Base-by-base conservation (phyloP, 768 basidiomycete genomes). In the Leccinum rimulosum region DNA sequence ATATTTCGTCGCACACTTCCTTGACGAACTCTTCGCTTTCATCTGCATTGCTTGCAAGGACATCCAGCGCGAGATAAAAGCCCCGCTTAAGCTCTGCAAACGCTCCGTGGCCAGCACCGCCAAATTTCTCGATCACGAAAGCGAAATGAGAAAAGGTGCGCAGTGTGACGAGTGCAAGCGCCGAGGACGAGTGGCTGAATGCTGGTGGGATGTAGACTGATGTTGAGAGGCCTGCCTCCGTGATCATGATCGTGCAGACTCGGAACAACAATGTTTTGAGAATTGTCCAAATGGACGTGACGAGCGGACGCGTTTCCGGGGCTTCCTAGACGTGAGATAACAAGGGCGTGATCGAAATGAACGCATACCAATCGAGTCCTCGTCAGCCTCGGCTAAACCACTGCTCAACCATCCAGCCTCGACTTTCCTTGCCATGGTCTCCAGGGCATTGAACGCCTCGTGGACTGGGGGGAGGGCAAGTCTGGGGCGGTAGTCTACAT, bases 251-350 rank as follows among this genome's bases (percentile, higher is more conserved):
- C 22, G 22, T 22, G 22, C 22, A 22, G 22, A 22, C n/a, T n/a
- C n/a, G n/a, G 71, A 93, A 93, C n/a, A 93, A 75, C 0, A 91
- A 69, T 0, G 86, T 89, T 72, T 92, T 93, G 66, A 91, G 78
- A 27, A 82, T 77, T 2, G 75, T 74, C 91, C 91, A 93, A 9
- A 86, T 76, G 27, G 77, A 72, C n/a, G 77, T 79, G 3, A 77
- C 69, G 19, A 83, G 59, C 27, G 78, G 75, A 31, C 75, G 79
- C 0, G 80, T 77, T 36, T 79, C 78, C 15, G 76, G 72, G 8
- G 76, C 82, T 84, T 59, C 43, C 33, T 50, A 36, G 36, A 54
- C 0, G 27, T 70, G 57, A 70, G 63, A 49, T 14, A 12, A 31
- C 7, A 17, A 5, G 17, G 0, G 9, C 10, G 35, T 33, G 22